Base-by-base conservation (phyloP, 345 rosid species). In the Arabidopsis arenosa region DNA sequence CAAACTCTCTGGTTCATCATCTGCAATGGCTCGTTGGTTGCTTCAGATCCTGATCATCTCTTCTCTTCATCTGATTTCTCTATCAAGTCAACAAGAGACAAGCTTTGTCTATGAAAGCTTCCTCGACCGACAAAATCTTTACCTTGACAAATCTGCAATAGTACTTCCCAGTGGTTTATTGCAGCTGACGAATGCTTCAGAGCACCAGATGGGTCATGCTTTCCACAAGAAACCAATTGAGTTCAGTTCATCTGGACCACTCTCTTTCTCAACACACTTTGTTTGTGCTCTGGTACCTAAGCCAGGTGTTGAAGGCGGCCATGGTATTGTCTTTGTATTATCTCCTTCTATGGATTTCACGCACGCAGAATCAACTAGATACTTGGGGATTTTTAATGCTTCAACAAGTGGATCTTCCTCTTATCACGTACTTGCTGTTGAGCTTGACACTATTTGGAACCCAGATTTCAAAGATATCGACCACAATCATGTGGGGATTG, bases 401-500 rank as follows among this genome's bases (percentile, higher is more conserved):
- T 58, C 81, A 41, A 60, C 37, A 81, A 28, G 43, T 43, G 85
- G 84, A 6, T 40, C 60, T 9, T 0, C 69, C 7, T 54, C 79
- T 36, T 72, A 80, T 78, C 87, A 76, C 33, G 72, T 87, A 12
- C 44, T 89, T 28, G 88, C 88, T 1, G 78, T 89, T 23, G 93
- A 89, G 82, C 80, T 88, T 40, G 91, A 89, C 80, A 85, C 93
- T 1, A 74, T 86, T 6, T 26, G 17, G 21, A 83, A 70, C 67
- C 70, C 57, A 2, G 92, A 92, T 23, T 84, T 85, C 48, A 33
- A 68, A 0, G 93, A 88, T 65, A 80, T 72, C 18, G 7, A 77
- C 41, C 73, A 37, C 28, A 86, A 85, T 55, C 92, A 86, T 70
- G 91, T 91, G 0, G 89, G 89, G 28, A 84, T 91, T 48, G 89